phyloP scores from a whole-genome alignment of 148 eudicot genomes.

The Rhododendron kiyosumense region DNA sequence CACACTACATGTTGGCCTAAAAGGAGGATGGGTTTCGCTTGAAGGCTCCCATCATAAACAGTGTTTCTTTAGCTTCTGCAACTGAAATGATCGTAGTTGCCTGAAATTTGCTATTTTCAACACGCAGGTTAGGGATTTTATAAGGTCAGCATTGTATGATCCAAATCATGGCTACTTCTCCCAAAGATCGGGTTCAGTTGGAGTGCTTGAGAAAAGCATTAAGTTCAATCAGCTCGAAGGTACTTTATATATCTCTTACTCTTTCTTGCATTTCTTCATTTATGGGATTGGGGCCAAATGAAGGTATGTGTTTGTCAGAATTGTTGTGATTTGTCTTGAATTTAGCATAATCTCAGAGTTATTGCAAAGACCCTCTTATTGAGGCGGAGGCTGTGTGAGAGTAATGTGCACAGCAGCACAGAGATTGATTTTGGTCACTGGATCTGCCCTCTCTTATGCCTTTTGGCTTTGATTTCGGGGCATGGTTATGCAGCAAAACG shows the following conservation, averaged over 20 bases:
- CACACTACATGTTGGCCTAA: not conserved
- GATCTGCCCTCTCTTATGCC: not conserved
- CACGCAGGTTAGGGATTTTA: slow-evolving; percentile 78
- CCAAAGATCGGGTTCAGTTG: slow-evolving; percentile 73
- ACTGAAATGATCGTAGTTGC: not conserved
- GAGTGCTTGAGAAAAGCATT: slow-evolving; percentile 69
- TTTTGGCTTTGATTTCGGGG: not conserved
- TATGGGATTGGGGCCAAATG: not conserved
- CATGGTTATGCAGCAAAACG: not conserved
- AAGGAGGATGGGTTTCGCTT: too few relatives aligned
- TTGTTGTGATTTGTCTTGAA: not conserved
- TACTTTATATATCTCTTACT: slow-evolving; percentile 9
- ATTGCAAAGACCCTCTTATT: not conserved
- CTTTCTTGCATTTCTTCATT: not conserved
- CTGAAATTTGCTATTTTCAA: not conserved
- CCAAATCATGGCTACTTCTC: slow-evolving; percentile 78
- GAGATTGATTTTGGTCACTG: not conserved
- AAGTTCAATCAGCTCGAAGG: slow-evolving; percentile 84
- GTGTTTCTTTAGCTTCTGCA: not conserved
- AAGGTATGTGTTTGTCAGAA: not conserved
- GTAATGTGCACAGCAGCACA: not conserved
- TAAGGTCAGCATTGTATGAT: slow-evolving; percentile 78
- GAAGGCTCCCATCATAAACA: not conserved
- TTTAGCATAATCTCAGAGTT: not conserved
- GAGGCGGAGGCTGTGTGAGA: not conserved